Evolutionary conservation across 129 eudicot genomes (phyloP), one percentile per base, ranked within the genome.

Genomic region (Lonicera japonica): DNA sequence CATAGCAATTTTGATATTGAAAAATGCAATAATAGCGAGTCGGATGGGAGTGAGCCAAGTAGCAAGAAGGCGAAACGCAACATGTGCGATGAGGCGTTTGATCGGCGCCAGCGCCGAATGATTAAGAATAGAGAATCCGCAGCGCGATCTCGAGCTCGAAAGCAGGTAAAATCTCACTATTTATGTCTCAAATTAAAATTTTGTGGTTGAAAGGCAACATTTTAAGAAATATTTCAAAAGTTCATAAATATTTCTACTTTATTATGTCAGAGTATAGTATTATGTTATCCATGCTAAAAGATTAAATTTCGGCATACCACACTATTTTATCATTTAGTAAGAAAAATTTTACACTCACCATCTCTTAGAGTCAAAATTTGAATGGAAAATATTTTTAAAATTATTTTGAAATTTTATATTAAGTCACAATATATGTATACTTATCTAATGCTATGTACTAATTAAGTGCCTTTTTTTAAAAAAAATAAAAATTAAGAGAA

Each of bases 111-210:
- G 11, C 66, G 66, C 1, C 24, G 66, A 36, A 62, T 45, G 56
- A 43, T 62, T n/a, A 62, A 46, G 66, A 62, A 62, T 22, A 41
- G 66, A 62, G 66, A 62, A 54, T 62, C 66, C 17, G 66, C 66
- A 2, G 54, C 54, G 14, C 53, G 66, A 7, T 62, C 66, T 43
- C 54, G 66, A 22, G 66, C 54, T 6, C n/a, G 66, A 62, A 62
- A 62, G 34, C 66, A 62, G 66, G 66, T 62, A 29, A 29, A 29
- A 29, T 60, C 16, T 23, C 38, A 60, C 16, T 43, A 54, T 54
- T 1, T 10, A 0, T 11, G 17, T 54, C 58, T 54, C 11, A 17
- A 19, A 9, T 54, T 17, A 54, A 54, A 29, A 29, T 2, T 29
- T 23, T 17, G 21, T 19, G 11, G n/a, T 54, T 54, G 11, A 19